Conservation (phyloP, 768 basidiomycete genomes). For the Xanthoconium purpureum region DNA sequence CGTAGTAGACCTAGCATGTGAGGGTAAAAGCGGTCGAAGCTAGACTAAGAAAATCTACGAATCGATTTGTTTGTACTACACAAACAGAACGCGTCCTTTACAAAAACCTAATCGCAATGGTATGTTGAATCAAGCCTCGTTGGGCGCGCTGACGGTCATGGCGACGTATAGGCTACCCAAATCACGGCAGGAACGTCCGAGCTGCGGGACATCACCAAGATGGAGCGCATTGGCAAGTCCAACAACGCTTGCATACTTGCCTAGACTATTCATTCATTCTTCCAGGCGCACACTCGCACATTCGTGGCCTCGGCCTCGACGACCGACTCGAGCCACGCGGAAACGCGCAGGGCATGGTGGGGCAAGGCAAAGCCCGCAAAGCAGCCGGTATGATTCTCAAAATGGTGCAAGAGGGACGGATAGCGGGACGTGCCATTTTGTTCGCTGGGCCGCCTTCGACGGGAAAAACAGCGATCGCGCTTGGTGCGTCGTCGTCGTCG, state of each 20-base stretch:
- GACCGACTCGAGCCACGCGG: conserved; percentile 85
- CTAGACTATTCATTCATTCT: background rate
- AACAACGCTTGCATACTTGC: background rate
- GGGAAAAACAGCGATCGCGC: conserved; percentile 96
- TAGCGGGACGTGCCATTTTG: conserved; percentile 93
- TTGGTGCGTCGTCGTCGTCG: conserved; percentile 53
- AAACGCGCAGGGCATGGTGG: conserved; percentile 94
- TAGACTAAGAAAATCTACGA: background rate
- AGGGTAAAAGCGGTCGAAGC: conserved; percentile 13
- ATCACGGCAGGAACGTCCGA: conserved; percentile 78
- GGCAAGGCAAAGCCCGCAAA: conserved; percentile 93
- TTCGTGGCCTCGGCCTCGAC: conserved; percentile 92
- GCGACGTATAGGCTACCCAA: conserved; percentile 51
- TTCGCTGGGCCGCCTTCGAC: conserved; percentile 98
- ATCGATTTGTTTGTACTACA: conserved; percentile 26
- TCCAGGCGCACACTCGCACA: conserved; percentile 88
- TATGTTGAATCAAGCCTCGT: conserved; percentile 7
- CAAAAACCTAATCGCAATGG: conserved; percentile 19
- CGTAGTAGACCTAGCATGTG: conserved; percentile 11
- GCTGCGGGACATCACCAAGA: conserved; percentile 83
- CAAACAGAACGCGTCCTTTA: conserved; percentile 34
- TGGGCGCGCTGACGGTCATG: conserved; percentile 8
- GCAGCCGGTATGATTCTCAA: conserved; percentile 97
- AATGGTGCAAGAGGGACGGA: conserved; percentile 96
- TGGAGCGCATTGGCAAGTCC: conserved; percentile 81